Percentiles rank a stretch among this genome's conserved stretches.
Conservation (phyloP, 192 early-diverging fungal genomes). For the Gigaspora rosea region DNA sequence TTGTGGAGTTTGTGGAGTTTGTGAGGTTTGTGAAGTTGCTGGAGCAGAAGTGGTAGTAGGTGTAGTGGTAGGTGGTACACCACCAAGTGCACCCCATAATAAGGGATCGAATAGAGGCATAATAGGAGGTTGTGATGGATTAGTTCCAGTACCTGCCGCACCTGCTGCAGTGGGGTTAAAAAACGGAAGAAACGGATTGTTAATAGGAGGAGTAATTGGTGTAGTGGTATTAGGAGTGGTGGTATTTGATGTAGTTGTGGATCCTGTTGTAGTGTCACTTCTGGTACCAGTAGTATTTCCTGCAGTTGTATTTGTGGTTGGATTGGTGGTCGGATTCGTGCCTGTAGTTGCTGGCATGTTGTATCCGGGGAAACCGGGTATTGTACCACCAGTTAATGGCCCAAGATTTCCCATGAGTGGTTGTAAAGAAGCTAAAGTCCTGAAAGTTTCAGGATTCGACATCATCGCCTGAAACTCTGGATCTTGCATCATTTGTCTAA, state of each 20-base stretch:
- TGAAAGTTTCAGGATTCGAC: constrained; percentile 80
- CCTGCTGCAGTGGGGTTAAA: constrained; percentile 39
- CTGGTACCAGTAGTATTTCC: not conserved
- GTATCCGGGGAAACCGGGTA: constrained; percentile 26
- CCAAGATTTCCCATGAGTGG: constrained; percentile 38
- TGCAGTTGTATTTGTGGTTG: constrained; percentile 45
- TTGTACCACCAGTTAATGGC: constrained; percentile 18
- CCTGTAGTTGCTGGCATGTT: constrained; percentile 28
- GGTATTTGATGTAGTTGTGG: constrained; percentile 23
- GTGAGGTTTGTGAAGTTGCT: constrained; percentile 27
- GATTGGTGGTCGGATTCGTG: constrained; percentile 36
- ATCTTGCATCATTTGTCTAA: constrained; percentile 81
- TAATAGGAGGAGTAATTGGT: constrained; percentile 33
- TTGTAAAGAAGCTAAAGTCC: constrained; percentile 70
- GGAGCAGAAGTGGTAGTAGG: constrained; percentile 34
- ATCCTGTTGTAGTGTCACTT: constrained; percentile 15
- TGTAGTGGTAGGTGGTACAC: constrained; percentile 36
- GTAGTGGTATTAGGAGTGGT: constrained; percentile 37
- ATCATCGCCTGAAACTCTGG: constrained; percentile 81
- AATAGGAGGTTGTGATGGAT: not conserved
- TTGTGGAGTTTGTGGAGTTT: constrained; percentile 23
- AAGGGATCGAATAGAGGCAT: constrained; percentile 32
- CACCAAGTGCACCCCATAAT: constrained; percentile 42
- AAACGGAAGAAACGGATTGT: constrained; percentile 52
- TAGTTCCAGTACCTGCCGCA: constrained; percentile 36